These are phyloP conservation scores for Aspergillus wentii DNA, from an alignment of 495 filamentous ascomycete genomes.

Conservation along the genomic window DNA sequence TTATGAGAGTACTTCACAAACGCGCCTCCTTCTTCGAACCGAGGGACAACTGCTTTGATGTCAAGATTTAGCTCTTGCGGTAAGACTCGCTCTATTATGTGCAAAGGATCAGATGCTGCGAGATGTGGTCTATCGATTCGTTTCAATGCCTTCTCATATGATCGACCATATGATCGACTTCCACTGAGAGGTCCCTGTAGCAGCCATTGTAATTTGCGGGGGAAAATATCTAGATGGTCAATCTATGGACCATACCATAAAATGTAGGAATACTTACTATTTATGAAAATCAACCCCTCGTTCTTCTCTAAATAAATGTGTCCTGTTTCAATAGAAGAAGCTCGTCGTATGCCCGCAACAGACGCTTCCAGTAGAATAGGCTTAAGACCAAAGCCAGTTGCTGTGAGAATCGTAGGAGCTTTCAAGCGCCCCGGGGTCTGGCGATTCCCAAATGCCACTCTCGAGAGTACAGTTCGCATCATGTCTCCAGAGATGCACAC, in stretches of 20 bases:
- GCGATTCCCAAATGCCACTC: constrained; percentile 4
- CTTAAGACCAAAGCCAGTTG: background rate
- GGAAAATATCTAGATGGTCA: constrained; percentile 67
- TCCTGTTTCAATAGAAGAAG: constrained; percentile 43
- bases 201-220: constrained; percentile 66
- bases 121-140: constrained; percentile 54
- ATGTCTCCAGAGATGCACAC: constrained; percentile 9
- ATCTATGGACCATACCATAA: background rate
- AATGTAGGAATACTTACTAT: constrained; percentile 54
- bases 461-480: constrained; percentile 10
- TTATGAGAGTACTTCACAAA: constrained; percentile 82
- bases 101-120: constrained; percentile 59
- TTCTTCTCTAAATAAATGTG: constrained; percentile 68
- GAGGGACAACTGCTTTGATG: constrained; percentile 73
- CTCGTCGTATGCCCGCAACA: constrained; percentile 20
- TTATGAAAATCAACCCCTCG: constrained; percentile 83
- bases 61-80: constrained; percentile 55
- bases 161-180: constrained; percentile 48
- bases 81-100: constrained; percentile 57
- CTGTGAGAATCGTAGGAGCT: background rate
- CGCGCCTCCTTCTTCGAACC: constrained; percentile 86
- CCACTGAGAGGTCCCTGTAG: constrained; percentile 56
- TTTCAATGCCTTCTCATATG: constrained; percentile 57
- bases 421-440: constrained; percentile 1
- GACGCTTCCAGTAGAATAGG: constrained; percentile 3